phyloP scores from a whole-genome alignment of 768 basidiomycete species.

The Scleroderma citrinum region DNA sequence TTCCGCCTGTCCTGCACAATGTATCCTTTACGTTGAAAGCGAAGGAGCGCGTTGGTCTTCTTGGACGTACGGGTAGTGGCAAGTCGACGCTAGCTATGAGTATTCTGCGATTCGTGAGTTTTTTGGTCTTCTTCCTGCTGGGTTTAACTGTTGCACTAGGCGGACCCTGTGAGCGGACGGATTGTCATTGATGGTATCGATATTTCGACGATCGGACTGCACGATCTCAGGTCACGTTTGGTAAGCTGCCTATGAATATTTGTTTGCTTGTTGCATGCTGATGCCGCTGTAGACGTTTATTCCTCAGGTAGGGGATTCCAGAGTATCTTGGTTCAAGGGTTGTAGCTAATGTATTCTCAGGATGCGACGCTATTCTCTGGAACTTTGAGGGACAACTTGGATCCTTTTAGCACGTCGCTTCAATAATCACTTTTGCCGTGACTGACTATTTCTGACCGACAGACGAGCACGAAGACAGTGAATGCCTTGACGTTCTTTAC shows the following conservation, averaged over 20 bases:
- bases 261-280: conserved; percentile 1
- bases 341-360: conserved; percentile 12
- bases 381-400: conserved; percentile 68
- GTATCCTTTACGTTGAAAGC: conserved; percentile 70
- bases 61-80: conserved; percentile 80
- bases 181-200: conserved; percentile 90
- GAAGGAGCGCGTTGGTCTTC: conserved; percentile 68
- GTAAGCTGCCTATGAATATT: conserved; percentile 33
- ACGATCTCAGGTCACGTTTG: conserved; percentile 73
- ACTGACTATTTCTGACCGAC: background rate
- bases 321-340: background rate
- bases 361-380: conserved; percentile 79
- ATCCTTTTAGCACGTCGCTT: conserved; percentile 44
- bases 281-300: conserved; percentile 58
- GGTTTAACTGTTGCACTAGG: conserved; percentile 28
- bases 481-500: conserved; percentile 73
- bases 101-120: conserved; percentile 68
- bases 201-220: conserved; percentile 76
- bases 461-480: conserved; percentile 75
- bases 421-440: background rate
- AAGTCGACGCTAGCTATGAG: conserved; percentile 86
- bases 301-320: conserved; percentile 38
- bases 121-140: background rate
- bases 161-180: conserved; percentile 67
- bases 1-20: conserved; percentile 73